Base-by-base conservation (phyloP, 129 eudicot genomes). In the Flaveria linearis region DNA sequence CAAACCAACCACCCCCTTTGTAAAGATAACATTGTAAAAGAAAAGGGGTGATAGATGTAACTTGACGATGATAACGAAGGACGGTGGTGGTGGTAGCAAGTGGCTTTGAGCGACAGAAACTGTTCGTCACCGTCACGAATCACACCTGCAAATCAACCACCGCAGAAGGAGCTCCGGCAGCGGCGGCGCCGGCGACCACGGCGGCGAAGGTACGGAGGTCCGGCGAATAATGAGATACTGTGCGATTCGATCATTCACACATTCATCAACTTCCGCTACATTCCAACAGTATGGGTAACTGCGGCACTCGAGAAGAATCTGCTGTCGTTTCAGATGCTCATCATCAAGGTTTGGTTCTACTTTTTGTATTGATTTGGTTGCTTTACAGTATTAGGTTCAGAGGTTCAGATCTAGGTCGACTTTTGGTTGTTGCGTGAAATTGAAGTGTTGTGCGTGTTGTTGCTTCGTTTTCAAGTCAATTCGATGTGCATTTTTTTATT, bases 271-370 rank as follows among this genome's bases (percentile, higher is more conserved):
- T 30, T 47, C 5, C 36, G 77, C 57, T 64, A 28, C 33, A 58
- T 52, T 60, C 57, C 60, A 56, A 76, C 71, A 77, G 15, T 71
- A 93, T 93, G 98, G 98, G 98, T 75, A 93, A 90, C 62, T 93
- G 98, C 76, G 98, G 98, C 36, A 93, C 97, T 81, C 88, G 96
- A 53, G 98, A 93, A 85, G 98, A 93, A 85, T 87, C 98, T 49
- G 91, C 98, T 7, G 95, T 92, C 25, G 89, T 91, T 73, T 86
- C 91, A 53, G 84, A 85, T 81, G 95, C 98, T 85, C 97, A 91
- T 84, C 94, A 91, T 75, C 97, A 90, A 88, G 94, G 96, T 86
- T 33, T 52, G 6, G 5, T 61, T 11, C 11, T 25, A 18, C 18
- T 7, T 46, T 20, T 55, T 61, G 16, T 39, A 12, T 43, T 30